Base-by-base conservation (phyloP, 2,329 filamentous ascomycete species). In the Aspergillus carbonarius region DNA sequence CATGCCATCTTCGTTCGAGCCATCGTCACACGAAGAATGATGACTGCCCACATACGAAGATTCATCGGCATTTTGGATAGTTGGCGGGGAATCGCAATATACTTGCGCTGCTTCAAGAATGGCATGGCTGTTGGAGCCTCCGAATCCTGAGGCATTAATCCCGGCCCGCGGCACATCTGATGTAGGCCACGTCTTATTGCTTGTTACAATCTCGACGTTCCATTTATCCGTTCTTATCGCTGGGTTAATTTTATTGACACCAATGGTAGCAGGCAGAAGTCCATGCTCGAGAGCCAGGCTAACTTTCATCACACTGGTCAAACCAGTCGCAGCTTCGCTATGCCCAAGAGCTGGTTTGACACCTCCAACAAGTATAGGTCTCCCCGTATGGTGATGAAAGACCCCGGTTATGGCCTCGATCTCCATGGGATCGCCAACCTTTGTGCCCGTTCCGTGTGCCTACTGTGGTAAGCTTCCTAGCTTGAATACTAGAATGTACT, bases 81-180 rank as follows among this genome's bases (percentile, higher is more conserved):
- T 17, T 5, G 42, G 5, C 5, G 18, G 5, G 8, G 20, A 23
- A 10, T 27, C 4, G 13, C 20, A 12, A 18, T n/a, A 25, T 0
- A 6, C 17, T 23, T 9, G 5, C 13, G 20, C 60, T 58, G 57
- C 55, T 53, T 81, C 78, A 25, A 82, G 50, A 30, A 81, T 74
- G 0, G 64, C 68, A 56, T 76, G 72, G 0, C 69, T 72, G 56
- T 77, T 77, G 1, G 73, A 70, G 5, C 75, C 74, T 23, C 74
- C 74, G 50, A 72, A 74, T 0, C 74, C 79, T 60, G 82, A 83
- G 15, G 76, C 75, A 57, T 80, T 82, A 0, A 83, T 72, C 37
- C 77, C 77, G 2, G 78, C 78, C 32, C 77, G 64, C 5, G 65
- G 66, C 0, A 55, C 37, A 61, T 66, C 13, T 55, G 55, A 34